Percentiles rank a stretch among this genome's conserved stretches.
These are phyloP conservation scores for Saturnispora sekii DNA, from an alignment of 805 yeast species.

Conservation along the genomic window DNA sequence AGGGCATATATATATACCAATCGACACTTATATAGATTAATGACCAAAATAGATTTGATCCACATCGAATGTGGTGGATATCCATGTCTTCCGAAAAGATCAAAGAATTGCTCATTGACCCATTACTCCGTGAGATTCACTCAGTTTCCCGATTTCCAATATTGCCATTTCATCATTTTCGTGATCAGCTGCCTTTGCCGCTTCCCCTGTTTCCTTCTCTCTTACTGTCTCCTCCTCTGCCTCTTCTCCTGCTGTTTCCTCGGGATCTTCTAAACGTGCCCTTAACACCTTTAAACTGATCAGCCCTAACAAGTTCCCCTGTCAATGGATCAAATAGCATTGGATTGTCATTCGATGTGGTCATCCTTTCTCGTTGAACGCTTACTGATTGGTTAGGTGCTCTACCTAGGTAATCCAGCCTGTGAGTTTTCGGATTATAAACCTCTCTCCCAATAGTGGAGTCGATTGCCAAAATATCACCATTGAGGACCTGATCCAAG, in stretches of 20 bases:
- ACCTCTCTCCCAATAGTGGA: slow-evolving; percentile 24
- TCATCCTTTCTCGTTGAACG: slow-evolving; percentile 15
- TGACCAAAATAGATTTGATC: too few relatives aligned
- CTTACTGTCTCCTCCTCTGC: background rate
- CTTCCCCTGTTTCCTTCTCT: background rate
- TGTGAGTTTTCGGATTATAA: slow-evolving; percentile 7
- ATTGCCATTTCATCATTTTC: background rate
- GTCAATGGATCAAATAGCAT: slow-evolving; percentile 6
- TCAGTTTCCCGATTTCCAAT: background rate
- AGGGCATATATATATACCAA: background rate
- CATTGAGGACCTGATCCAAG: slow-evolving; percentile 21
- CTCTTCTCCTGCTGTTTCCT: background rate
- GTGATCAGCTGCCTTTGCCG: slow-evolving; percentile 18
- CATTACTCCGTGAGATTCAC: too few relatives aligned
- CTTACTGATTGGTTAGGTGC: slow-evolving; percentile 31
- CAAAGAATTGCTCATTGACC: too few relatives aligned
- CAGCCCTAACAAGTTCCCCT: slow-evolving; percentile 2
- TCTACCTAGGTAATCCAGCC: slow-evolving; percentile 8
- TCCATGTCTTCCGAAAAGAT: too few relatives aligned
- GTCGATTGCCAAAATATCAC: slow-evolving; percentile 27
- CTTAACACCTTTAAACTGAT: slow-evolving; percentile 2
- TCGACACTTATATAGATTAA: too few relatives aligned
- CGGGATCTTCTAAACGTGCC: background rate
- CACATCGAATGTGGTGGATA: too few relatives aligned
- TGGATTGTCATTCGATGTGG: background rate